These are phyloP conservation scores for Neurospora sp. DNA, from an alignment of 495 filamentous ascomycete genomes.

Conservation along the genomic window DNA sequence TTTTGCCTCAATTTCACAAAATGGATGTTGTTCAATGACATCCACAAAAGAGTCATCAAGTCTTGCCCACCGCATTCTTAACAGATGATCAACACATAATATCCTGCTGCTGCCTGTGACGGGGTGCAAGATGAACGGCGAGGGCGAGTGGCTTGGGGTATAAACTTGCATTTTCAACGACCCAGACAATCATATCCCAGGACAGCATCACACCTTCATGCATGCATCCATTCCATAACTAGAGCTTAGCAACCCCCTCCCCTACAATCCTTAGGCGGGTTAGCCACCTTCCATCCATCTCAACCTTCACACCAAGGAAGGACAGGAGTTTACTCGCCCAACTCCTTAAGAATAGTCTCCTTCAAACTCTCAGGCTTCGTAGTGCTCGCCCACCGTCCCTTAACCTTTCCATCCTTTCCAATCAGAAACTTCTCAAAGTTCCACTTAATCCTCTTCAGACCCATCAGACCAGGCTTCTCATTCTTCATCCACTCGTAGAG, in stretches of 20 bases:
- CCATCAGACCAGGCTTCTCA: slow-evolving; percentile 71
- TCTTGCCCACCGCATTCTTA: neutral
- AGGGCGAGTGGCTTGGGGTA: neutral
- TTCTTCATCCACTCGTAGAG: slow-evolving; percentile 84
- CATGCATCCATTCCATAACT: neutral
- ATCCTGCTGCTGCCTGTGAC: too few species aligned
- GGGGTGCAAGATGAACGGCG: too few species aligned
- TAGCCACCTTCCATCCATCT: neutral
- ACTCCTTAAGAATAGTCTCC: slow-evolving; percentile 61
- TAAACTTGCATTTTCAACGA: neutral
- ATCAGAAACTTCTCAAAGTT: slow-evolving; percentile 98
- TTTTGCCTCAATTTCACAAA: neutral
- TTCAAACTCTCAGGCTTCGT: slow-evolving; percentile 79
- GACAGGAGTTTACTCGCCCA: slow-evolving; percentile 26
- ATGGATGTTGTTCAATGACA: neutral
- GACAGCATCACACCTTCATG: neutral
- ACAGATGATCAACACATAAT: neutral
- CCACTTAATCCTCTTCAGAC: slow-evolving; percentile 87
- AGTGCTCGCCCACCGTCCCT: slow-evolving; percentile 68
- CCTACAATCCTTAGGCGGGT: neutral
- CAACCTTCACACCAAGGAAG: too few species aligned
- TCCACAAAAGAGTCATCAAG: neutral
- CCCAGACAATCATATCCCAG: neutral
- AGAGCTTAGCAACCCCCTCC: neutral
- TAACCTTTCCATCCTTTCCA: slow-evolving; percentile 74